Evolutionary conservation across 169 alveolate species (phyloP), one percentile per base, ranked within the genome.

Genomic region (Plasmodium coatneyi): DNA sequence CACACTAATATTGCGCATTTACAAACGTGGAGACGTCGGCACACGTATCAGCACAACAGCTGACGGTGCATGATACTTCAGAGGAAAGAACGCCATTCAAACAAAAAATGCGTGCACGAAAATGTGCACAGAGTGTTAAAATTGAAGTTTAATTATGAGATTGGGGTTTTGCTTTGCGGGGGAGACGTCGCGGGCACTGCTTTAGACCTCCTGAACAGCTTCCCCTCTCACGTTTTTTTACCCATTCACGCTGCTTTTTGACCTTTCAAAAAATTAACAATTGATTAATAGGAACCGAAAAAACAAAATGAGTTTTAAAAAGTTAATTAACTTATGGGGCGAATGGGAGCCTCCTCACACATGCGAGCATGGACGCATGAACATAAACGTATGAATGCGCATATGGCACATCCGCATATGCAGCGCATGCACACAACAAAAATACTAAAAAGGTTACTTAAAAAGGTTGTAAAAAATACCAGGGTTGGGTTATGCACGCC

Each of bases 371-470:
- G 30, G 14, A 28, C 52, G 72, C 28, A 70, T n/a, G 60, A 49
- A 49, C 54, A 41, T 80, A 22, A 25, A 56, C 5, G 19, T n/a
- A 41, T 80, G 41, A 25, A 56, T 1, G 19, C 41, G 90, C 22
- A 82, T 43, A 82, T 54, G 36, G 60, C 19, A 81, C 54, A 82
- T 5, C 12, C 5, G 39, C 12, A 80, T 52, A 80, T 9, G 39
- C 14, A 39, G 32, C 46, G 30, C 46, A 66, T 46, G 46, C 28
- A 16, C 49, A 66, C 41, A 87, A 87, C 43, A 87, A 66, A 79
- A 36, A 87, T 78, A 78, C 79, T 87, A 87, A 87, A 87, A 87
- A 78, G 30, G 56, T 19, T 56, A 84, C 54, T 78, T 78, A 78
- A 54, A 87, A 87, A 71, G 25, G 28, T 54, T 87, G 43, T 78